Conservation (phyloP, 208 protist genomes). For the Leishmania turanica region DNA sequence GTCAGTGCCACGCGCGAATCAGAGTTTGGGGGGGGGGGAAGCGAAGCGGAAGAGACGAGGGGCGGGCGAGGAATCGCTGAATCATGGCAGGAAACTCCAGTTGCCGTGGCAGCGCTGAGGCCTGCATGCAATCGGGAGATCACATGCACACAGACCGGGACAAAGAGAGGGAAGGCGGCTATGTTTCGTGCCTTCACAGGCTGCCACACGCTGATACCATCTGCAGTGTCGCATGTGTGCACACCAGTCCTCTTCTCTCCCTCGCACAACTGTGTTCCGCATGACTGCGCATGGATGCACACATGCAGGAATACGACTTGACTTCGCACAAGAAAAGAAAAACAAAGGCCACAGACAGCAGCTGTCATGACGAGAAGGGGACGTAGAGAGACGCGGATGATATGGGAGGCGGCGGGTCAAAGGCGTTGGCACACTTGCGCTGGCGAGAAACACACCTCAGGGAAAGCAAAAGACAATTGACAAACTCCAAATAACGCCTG, state of each 20-base stretch:
- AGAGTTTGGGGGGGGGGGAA: too few species aligned
- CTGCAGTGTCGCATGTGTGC: background rate
- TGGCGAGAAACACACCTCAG: background rate
- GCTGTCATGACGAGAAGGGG: background rate
- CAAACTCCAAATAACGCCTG: too few species aligned
- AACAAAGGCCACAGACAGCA: too few species aligned
- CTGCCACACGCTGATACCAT: background rate
- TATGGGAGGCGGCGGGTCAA: background rate
- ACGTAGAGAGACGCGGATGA: background rate
- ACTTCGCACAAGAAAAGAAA: too few species aligned
- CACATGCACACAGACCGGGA: too few species aligned
- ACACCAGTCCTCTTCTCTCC: background rate
- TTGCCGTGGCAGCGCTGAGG: background rate
- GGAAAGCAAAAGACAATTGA: background rate
- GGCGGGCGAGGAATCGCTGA: background rate
- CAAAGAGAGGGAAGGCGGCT: background rate
- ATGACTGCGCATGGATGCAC: background rate
- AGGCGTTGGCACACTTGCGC: background rate
- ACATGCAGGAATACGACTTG: background rate
- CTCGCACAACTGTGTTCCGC: background rate
- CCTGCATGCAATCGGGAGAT: background rate
- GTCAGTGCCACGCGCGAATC: background rate
- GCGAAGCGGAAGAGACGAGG: background rate
- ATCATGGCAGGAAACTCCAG: background rate
- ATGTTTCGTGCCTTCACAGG: background rate